Evolutionary conservation across 306 rosid species (phyloP), one percentile per base, ranked within the genome.

Genomic region (Lotus japonicus): DNA sequence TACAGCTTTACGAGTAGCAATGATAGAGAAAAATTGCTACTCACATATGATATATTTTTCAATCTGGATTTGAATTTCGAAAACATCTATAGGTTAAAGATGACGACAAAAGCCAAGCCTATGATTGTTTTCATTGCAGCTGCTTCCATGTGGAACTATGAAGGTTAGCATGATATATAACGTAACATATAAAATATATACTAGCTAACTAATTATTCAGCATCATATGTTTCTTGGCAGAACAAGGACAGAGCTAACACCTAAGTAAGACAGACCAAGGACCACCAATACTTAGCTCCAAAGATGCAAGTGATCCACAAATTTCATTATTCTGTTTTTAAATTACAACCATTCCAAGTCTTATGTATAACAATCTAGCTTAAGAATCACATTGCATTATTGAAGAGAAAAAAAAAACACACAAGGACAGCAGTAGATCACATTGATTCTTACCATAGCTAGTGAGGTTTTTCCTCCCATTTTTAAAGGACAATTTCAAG

Each of bases 81-180:
- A 68, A 16, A 11, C 23, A 43, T 19, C 18, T 16, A 49, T 38
- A 7, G 39, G 42, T 38, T 21, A 63, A 9, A 66, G 23, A 80
- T 9, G 64, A 64, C 36, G 76, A 42, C 73, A 70, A 70, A 80
- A 78, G 11, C 42, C 72, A 72, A 72, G 62, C 48, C 45, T 45
- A 84, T 73, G 82, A 84, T 76, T 70, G 65, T 49, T 55, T 18
- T 79, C n/a, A n/a, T n/a, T n/a, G n/a, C n/a, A n/a, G 82, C 69
- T 59, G 81, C 51, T 72, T 74, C 75, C 89, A 77, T 73, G 88
- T 84, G 92, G 79, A 81, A 80, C 71, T 61, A 70, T 70, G 51
- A 66, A 69, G 51, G 56, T 41, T 58, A 18, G 54, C 23, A 46
- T 11, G 38, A 23, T 49, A 26, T 9, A 16, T 49, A 49, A 16